Conservation (phyloP, 108 stramenopile species). For the Nitzschia putrida region DNA sequence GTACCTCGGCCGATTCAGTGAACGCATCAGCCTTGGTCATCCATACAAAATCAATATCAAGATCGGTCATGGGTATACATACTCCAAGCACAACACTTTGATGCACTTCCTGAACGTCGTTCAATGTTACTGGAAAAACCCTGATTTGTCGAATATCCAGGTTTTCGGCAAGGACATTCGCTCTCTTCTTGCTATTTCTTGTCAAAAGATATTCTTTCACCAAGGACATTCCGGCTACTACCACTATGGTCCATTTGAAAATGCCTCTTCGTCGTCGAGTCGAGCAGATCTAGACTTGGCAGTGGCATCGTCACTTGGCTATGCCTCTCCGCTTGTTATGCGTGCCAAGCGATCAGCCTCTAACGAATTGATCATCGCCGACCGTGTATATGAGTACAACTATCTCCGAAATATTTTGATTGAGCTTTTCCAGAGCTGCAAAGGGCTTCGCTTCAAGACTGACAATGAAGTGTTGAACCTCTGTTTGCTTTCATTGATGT, state of each 20-base stretch:
- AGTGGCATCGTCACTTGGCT: conserved; percentile 16
- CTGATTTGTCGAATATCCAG: conserved; percentile 34
- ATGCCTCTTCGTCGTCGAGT: conserved; percentile 6
- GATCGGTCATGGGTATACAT: conserved; percentile 36
- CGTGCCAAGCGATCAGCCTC: neutral
- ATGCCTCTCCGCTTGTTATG: conserved; percentile 20
- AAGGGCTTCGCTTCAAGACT: conserved; percentile 26
- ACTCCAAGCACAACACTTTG: conserved; percentile 41
- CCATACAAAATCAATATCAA: conserved; percentile 30
- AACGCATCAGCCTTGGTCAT: conserved; percentile 6
- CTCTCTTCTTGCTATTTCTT: conserved; percentile 20
- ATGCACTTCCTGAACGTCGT: conserved; percentile 39
- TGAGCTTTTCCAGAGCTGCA: conserved; percentile 13
- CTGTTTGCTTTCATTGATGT: conserved; percentile 33
- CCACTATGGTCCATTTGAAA: conserved; percentile 32
- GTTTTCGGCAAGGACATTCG: conserved; percentile 40
- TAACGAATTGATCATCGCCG: conserved; percentile 32
- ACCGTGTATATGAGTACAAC: conserved; percentile 30
- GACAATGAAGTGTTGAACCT: conserved; percentile 39
- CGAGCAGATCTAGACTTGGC: conserved; percentile 22
- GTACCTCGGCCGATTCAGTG: conserved; percentile 16
- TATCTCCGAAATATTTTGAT: conserved; percentile 26
- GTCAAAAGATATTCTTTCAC: conserved; percentile 41
- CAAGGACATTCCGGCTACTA: conserved; percentile 34
- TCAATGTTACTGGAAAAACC: conserved; percentile 35